These are phyloP conservation scores for Sinapis alba DNA, from an alignment of 441 rosid genomes.

Conservation along the genomic window DNA sequence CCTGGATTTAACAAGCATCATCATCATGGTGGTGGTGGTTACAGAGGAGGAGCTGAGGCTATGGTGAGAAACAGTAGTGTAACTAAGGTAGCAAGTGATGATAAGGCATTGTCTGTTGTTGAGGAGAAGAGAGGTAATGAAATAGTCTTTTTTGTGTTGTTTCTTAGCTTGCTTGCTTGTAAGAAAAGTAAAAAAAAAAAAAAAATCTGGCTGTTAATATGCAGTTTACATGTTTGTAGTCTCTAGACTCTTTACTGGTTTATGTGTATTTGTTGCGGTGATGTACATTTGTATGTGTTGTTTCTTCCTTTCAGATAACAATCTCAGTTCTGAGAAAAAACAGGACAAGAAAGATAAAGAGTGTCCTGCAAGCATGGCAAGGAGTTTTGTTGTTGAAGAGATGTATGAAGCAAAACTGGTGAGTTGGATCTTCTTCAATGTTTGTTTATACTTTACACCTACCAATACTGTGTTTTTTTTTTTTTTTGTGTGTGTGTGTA, in stretches of 20 bases:
- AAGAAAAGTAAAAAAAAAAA: constrained; percentile 30
- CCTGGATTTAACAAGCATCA: constrained; percentile 47
- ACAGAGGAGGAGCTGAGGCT: constrained; percentile 45
- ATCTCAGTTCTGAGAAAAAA: constrained; percentile 31
- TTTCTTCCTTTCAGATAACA: constrained; percentile 34
- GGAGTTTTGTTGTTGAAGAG: constrained; percentile 64
- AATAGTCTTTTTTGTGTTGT: background rate
- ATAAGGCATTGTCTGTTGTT: constrained; percentile 32
- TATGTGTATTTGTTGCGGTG: too few relatives aligned
- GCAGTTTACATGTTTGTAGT: too few relatives aligned
- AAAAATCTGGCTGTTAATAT: too few relatives aligned
- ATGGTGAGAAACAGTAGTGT: constrained; percentile 38
- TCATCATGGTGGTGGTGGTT: constrained; percentile 41
- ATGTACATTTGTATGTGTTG: background rate
- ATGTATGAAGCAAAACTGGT: constrained; percentile 73
- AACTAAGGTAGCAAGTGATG: constrained; percentile 42
- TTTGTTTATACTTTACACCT: background rate
- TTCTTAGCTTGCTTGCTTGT: constrained; percentile 29
- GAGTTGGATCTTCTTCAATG: constrained; percentile 20
- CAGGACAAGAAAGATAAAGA: constrained; percentile 51
- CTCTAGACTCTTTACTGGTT: background rate
- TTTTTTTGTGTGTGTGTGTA: constrained; percentile 22
- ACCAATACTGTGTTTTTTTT: background rate
- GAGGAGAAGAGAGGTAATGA: constrained; percentile 56
- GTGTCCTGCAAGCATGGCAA: constrained; percentile 48